Percentiles rank a stretch among this genome's conserved stretches.
Conservation (phyloP, 2,329 filamentous ascomycete species). For the Diaporthe capsici region DNA sequence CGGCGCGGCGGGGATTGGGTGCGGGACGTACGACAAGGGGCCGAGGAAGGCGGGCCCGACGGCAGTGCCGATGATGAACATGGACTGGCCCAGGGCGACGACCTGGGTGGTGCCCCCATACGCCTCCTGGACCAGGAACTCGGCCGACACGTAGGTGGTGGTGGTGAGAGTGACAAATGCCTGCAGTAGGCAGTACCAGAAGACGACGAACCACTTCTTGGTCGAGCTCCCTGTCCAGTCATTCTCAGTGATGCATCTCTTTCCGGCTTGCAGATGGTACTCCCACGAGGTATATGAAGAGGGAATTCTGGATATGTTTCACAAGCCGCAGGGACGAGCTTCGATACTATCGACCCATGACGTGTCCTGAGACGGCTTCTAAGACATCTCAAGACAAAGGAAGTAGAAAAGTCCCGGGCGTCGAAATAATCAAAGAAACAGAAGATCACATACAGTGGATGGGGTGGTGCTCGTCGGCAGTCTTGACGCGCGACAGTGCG, state of each 20-base stretch:
- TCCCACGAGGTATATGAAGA: not conserved
- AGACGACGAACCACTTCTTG: slow-evolving; percentile 50
- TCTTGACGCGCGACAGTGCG: slow-evolving; percentile 47
- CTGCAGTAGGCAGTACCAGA: slow-evolving; percentile 51
- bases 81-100: slow-evolving; percentile 55
- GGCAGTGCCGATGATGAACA: slow-evolving; percentile 59
- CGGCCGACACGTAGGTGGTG: slow-evolving; percentile 56
- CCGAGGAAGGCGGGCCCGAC: slow-evolving; percentile 58
- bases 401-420: not conserved
- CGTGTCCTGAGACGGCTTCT: not conserved
- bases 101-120: slow-evolving; percentile 55
- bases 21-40: slow-evolving; percentile 54
- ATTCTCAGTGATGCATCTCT: not conserved
- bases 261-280: not conserved
- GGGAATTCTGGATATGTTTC: not conserved
- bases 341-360: not conserved
- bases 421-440: not conserved
- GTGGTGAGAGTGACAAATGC: slow-evolving; percentile 55
- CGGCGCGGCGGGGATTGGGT: not conserved
- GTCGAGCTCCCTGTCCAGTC: slow-evolving; percentile 38
- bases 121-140: slow-evolving; percentile 54
- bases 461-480: slow-evolving; percentile 46
- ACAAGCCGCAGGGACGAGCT: not conserved
- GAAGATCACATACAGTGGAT: slow-evolving; percentile 45
- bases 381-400: not conserved